These are phyloP conservation scores for Podospora pseudoanserina DNA, from an alignment of 495 filamentous ascomycete genomes.

Conservation along the genomic window DNA sequence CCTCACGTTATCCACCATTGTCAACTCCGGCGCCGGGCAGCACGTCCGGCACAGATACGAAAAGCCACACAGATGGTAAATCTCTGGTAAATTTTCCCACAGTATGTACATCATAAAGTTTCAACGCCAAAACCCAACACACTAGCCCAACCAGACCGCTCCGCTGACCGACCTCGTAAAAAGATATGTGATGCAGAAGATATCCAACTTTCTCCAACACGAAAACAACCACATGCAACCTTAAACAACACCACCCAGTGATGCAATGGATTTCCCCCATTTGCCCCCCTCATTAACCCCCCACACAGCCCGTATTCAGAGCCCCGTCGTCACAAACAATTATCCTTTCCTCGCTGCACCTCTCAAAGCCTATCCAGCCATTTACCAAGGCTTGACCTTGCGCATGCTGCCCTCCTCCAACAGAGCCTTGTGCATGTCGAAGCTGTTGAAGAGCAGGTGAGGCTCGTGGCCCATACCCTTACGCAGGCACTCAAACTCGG, in stretches of 20 bases:
- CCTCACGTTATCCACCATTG: not conserved
- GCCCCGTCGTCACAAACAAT: too few relatives aligned
- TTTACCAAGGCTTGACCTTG: slow-evolving; percentile 46
- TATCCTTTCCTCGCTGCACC: too few relatives aligned
- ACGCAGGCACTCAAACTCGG: slow-evolving; percentile 79
- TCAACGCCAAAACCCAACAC: not conserved
- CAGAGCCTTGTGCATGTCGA: slow-evolving; percentile 86
- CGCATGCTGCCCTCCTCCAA: slow-evolving; percentile 82
- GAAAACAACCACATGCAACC: not conserved
- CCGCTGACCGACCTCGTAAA: not conserved
- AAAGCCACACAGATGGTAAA: not conserved
- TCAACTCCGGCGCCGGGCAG: too few relatives aligned
- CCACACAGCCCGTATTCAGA: too few relatives aligned
- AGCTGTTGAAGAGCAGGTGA: slow-evolving; percentile 75
- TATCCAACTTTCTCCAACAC: too few relatives aligned
- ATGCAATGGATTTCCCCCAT: not conserved
- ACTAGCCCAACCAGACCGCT: not conserved
- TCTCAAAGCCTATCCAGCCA: too few relatives aligned
- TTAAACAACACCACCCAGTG: not conserved
- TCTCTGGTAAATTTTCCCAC: not conserved
- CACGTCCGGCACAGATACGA: not conserved
- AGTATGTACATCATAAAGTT: not conserved
- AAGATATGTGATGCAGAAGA: not conserved
- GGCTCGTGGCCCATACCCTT: slow-evolving; percentile 92
- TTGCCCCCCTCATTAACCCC: not conserved